Evolutionary conservation across 768 basidiomycete genomes (phyloP).

Genomic region (Lactarius sanguifluus): DNA sequence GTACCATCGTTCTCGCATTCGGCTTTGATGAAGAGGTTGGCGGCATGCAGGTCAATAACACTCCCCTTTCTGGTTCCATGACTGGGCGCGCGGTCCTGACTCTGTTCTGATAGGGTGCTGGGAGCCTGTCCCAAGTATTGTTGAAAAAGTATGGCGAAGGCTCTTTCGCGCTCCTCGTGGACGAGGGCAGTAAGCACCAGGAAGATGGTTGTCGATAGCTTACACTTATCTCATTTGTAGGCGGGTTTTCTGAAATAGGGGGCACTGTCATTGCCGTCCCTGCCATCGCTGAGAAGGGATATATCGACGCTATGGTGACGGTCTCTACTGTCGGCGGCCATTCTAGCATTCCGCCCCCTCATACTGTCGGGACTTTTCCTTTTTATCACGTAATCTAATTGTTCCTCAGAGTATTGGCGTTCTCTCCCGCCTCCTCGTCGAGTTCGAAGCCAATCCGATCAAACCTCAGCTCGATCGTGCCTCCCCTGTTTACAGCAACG

Average conservation of each 20-base stretch:
- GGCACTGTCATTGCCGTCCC: slow-evolving; percentile 60
- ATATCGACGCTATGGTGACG: slow-evolving; percentile 59
- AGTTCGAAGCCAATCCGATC: slow-evolving; percentile 25
- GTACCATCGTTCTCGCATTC: slow-evolving; percentile 35
- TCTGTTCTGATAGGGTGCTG: slow-evolving; percentile 50
- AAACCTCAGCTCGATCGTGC: slow-evolving; percentile 35
- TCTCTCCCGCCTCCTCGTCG: slow-evolving; percentile 46
- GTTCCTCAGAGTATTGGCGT: slow-evolving; percentile 60
- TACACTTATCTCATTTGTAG: slow-evolving; percentile 34
- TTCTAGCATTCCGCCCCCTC: slow-evolving; percentile 77
- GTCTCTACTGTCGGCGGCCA: slow-evolving; percentile 78
- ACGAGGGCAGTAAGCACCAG: slow-evolving; percentile 71
- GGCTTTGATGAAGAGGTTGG: slow-evolving; percentile 47
- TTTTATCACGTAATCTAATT: neutral
- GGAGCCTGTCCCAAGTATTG: slow-evolving; percentile 47
- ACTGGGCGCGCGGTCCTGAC: neutral
- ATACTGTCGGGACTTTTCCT: slow-evolving; percentile 55
- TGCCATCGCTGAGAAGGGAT: slow-evolving; percentile 75
- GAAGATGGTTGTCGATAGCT: neutral
- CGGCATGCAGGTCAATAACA: slow-evolving; percentile 29
- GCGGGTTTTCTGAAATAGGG: slow-evolving; percentile 49
- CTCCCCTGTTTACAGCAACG: slow-evolving; percentile 37
- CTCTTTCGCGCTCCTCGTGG: slow-evolving; percentile 75
- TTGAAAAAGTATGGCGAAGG: slow-evolving; percentile 64
- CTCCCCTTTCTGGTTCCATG: neutral